Conservation (phyloP, 1,284 basidiomycete genomes). For the Agaricales sp. region DNA sequence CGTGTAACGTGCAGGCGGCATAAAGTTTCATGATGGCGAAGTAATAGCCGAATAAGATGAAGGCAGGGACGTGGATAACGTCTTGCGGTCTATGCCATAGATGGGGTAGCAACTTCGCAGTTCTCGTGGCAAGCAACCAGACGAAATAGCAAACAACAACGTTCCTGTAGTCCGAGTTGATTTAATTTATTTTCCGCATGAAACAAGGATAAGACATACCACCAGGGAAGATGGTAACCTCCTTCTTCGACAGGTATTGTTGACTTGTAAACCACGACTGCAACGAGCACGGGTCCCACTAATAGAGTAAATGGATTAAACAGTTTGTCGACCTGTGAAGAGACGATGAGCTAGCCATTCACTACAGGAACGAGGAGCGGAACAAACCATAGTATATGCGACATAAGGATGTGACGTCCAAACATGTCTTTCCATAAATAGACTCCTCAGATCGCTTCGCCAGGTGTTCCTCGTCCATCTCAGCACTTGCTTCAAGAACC, state of each 20-base stretch:
- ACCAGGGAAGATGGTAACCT: slow-evolving; percentile 85
- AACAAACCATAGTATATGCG: slow-evolving; percentile 76
- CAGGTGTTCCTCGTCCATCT: slow-evolving; percentile 92
- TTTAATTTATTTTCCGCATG: slow-evolving; percentile 7
- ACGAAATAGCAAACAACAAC: slow-evolving; percentile 66
- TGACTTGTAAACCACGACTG: slow-evolving; percentile 69
- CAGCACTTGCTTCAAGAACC: slow-evolving; percentile 87
- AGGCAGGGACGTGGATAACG: slow-evolving; percentile 85
- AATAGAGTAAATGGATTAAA: slow-evolving; percentile 87
- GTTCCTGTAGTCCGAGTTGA: slow-evolving; percentile 39
- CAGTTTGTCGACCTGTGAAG: slow-evolving; percentile 69
- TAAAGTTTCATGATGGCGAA: slow-evolving; percentile 85
- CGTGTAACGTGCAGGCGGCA: slow-evolving; percentile 73
- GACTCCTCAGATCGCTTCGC: slow-evolving; percentile 78
- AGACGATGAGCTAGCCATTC: background rate
- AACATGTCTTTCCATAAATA: slow-evolving; percentile 81
- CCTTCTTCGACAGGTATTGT: slow-evolving; percentile 59
- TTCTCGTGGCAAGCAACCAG: slow-evolving; percentile 78
- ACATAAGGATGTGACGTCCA: slow-evolving; percentile 89
- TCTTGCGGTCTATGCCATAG: slow-evolving; percentile 79
- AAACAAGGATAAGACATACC: slow-evolving; percentile 40
- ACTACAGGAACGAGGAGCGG: background rate
- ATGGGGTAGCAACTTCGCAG: slow-evolving; percentile 82
- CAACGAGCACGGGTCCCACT: slow-evolving; percentile 71
- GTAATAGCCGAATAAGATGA: slow-evolving; percentile 84